These are phyloP conservation scores for Gynostemma pentaphyllum DNA, from an alignment of 306 rosid genomes.

Conservation along the genomic window DNA sequence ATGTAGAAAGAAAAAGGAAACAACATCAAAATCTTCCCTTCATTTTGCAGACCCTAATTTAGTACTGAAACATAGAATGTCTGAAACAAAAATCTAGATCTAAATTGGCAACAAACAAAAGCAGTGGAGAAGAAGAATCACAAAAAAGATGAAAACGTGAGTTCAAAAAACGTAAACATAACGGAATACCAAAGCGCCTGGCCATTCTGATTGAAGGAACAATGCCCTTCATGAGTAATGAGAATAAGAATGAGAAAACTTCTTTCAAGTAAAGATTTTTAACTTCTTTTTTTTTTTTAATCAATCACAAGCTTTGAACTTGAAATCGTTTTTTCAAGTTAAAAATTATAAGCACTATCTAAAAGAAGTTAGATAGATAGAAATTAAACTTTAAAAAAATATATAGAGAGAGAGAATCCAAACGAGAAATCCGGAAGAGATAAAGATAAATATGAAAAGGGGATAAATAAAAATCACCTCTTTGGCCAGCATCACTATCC, in stretches of 20 bases:
- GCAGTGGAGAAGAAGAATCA: background rate
- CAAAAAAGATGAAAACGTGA: background rate
- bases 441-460: background rate
- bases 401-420: background rate
- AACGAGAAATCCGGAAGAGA: background rate
- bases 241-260: background rate
- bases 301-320: background rate
- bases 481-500: slow-evolving; percentile 95
- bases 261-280: background rate
- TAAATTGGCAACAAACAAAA: background rate
- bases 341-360: background rate
- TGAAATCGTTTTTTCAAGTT: background rate
- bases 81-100: background rate
- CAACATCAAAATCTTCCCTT: background rate
- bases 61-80: background rate
- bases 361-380: background rate
- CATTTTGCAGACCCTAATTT: background rate
- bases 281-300: background rate
- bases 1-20: background rate
- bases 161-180: background rate
- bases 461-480: slow-evolving; percentile 27
- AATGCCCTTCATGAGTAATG: background rate
- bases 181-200: background rate
- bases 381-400: background rate
- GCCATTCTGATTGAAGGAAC: background rate